Percentiles rank a stretch among this genome's conserved stretches.
Evolutionary conservation across 495 filamentous ascomycete genomes (phyloP).

Genomic region (Choiromyces venosus): DNA sequence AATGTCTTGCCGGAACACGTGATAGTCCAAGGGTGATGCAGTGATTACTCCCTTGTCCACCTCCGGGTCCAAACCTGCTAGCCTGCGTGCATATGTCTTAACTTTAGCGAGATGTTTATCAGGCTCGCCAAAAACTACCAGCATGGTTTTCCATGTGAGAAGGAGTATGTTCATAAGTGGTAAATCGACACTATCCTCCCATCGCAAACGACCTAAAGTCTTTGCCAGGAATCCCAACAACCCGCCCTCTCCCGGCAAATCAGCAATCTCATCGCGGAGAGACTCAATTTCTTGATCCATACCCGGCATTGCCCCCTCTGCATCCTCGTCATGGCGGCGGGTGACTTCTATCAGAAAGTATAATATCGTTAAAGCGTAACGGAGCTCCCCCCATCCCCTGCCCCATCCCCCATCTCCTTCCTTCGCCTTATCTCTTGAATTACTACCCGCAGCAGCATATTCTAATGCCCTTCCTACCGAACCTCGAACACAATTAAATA

Average conservation of each 20-base stretch:
- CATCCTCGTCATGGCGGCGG: constrained; percentile 43
- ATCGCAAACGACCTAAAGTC: constrained; percentile 70
- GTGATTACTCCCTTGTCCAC: constrained; percentile 62
- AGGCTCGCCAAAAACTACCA: constrained; percentile 73
- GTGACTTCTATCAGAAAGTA: constrained; percentile 69
- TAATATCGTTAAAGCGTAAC: constrained; percentile 59
- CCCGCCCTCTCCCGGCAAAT: constrained; percentile 47
- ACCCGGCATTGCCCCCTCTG: constrained; percentile 13
- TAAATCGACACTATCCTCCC: constrained; percentile 61
- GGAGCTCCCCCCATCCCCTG: constrained; percentile 53
- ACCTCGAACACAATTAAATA: constrained; percentile 57
- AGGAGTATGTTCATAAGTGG: constrained; percentile 55
- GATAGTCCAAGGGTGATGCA: constrained; percentile 91
- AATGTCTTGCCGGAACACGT: constrained; percentile 92
- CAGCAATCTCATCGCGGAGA: constrained; percentile 45
- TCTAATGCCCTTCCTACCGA: constrained; percentile 36
- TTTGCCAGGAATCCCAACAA: constrained; percentile 68
- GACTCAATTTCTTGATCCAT: constrained; percentile 28
- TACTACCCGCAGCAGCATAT: constrained; percentile 20
- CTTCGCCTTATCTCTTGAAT: constrained; percentile 27
- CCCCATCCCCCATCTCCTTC: constrained; percentile 42
- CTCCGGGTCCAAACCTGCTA: constrained; percentile 39
- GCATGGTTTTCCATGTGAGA: constrained; percentile 82
- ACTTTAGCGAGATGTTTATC: constrained; percentile 62
- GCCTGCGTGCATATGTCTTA: constrained; percentile 60